Base-by-base conservation (phyloP, 768 basidiomycete genomes). In the Russula griseocarnosa region DNA sequence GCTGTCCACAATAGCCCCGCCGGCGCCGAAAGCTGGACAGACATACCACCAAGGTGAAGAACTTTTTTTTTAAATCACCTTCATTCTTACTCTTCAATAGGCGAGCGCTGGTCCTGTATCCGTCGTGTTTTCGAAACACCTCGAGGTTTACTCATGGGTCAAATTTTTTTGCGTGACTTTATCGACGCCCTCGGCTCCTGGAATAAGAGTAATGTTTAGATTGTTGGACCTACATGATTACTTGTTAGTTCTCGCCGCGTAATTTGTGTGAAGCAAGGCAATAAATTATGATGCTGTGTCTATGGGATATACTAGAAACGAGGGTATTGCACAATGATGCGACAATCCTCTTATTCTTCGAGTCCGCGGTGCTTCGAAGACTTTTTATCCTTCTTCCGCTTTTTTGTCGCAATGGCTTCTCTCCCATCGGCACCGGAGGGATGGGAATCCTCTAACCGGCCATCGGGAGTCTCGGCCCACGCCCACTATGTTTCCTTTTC, bases 401-500 rank as follows among this genome's bases (percentile, higher is more conserved):
- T 61, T 57, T 38, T 61, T 11, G 47, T 28, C 18, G 30, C 32
- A 22, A 52, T 50, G 38, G 3, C 28, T 14, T 38, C 58, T 18
- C 22, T 14, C 32, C 32, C 49, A 54, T 8, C 52, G 3, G 22
- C 44, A 59, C 10, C 22, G 28, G 32, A 7, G 3, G 30, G 18
- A 13, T 24, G 55, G n/a, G 10, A 36, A 56, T 46, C 59, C 22
- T 51, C 47, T 13, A 49, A 42, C 13, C 42, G 36, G 11, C 7
- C 46, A 13, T 64, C 26, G 10, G 14, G n/a, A 24, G 20, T 32
- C 60, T 74, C 73, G 18, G 66, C n/a, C n/a, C n/a, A n/a, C n/a
- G 72, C 61, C 71, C 76, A 61, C 68, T 70, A 67, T 72, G 72
- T 20, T 72, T 73, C 66, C 74, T 76, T 42, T 73, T 70, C 40